Evolutionary conservation across 306 rosid species (phyloP).

Genomic region (Trifolium repens): DNA sequence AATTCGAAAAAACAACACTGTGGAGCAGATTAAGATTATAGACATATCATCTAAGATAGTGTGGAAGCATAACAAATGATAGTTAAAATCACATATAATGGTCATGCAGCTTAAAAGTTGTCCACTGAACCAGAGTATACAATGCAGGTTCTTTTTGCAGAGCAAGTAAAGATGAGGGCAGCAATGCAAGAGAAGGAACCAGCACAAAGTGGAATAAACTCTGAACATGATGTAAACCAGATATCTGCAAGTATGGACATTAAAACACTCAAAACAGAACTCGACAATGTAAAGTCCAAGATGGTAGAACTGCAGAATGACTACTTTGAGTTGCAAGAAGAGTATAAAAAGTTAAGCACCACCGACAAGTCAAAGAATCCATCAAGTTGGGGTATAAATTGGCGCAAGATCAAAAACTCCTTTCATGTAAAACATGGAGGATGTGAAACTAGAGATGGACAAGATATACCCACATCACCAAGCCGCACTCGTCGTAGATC

Average conservation of each 20-base stretch:
- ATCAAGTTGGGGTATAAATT: conserved; percentile 64
- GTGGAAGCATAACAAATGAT: neutral
- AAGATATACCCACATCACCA: conserved; percentile 46
- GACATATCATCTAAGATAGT: neutral
- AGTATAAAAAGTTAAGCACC: conserved; percentile 62
- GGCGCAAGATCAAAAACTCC: conserved; percentile 81
- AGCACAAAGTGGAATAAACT: conserved; percentile 49
- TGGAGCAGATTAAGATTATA: conserved; percentile 13
- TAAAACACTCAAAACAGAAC: conserved; percentile 69
- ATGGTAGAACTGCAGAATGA: conserved; percentile 78
- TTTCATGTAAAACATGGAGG: conserved; percentile 63
- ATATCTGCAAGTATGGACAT: conserved; percentile 50
- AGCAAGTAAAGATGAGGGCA: conserved; percentile 88
- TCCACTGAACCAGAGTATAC: conserved; percentile 38
- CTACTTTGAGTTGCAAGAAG: conserved; percentile 75
- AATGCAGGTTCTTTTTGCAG: conserved; percentile 72
- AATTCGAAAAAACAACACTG: neutral
- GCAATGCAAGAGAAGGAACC: conserved; percentile 79
- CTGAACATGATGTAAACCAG: conserved; percentile 65
- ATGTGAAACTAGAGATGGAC: conserved; percentile 52
- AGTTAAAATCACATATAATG: neutral
- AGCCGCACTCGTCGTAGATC: conserved; percentile 35
- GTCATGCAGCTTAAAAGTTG: conserved; percentile 26
- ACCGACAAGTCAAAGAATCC: conserved; percentile 56
- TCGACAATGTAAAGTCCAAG: conserved; percentile 64